Evolutionary conservation across 2,329 filamentous ascomycete species (phyloP).

Genomic region (Talaromyces rugulosus): DNA sequence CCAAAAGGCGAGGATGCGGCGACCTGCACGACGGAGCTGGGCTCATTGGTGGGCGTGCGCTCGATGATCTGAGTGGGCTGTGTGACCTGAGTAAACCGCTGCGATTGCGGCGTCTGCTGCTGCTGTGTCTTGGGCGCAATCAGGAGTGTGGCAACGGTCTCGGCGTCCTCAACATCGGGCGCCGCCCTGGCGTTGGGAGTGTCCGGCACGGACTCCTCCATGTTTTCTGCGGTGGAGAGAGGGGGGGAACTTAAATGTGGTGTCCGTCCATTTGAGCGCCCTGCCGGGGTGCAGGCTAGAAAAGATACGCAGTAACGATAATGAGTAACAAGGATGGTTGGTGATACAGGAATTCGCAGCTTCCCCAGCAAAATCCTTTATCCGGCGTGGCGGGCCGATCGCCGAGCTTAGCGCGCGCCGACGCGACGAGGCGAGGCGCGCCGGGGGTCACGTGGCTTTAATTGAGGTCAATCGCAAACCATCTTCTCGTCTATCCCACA

Average conservation of each 20-base stretch:
- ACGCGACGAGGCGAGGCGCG: background rate
- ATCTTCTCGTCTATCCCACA: background rate
- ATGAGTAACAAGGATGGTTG: background rate
- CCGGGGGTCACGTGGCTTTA: background rate
- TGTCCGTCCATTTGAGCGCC: background rate
- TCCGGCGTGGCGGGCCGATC: background rate
- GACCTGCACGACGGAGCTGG: constrained; percentile 63
- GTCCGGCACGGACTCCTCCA: constrained; percentile 38
- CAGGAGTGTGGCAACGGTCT: constrained; percentile 49
- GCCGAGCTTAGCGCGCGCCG: background rate
- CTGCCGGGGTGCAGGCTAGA: background rate
- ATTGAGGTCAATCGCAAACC: background rate
- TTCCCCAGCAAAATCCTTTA: constrained; percentile 2
- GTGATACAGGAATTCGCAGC: background rate
- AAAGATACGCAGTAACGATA: background rate
- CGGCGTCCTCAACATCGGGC: constrained; percentile 36
- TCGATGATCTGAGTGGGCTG: constrained; percentile 60
- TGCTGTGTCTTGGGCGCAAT: constrained; percentile 29
- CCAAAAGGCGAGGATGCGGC: constrained; percentile 80
- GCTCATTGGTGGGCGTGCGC: constrained; percentile 31
- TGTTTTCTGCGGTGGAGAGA: constrained; percentile 14
- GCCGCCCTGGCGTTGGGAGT: constrained; percentile 31
- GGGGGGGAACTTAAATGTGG: background rate
- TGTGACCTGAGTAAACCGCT: constrained; percentile 32
- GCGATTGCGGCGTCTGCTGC: constrained; percentile 13